Evolutionary conservation across 164 flowering plant species (phyloP), one percentile per base, ranked within the genome.

Genomic region (Vitis labrusca): DNA sequence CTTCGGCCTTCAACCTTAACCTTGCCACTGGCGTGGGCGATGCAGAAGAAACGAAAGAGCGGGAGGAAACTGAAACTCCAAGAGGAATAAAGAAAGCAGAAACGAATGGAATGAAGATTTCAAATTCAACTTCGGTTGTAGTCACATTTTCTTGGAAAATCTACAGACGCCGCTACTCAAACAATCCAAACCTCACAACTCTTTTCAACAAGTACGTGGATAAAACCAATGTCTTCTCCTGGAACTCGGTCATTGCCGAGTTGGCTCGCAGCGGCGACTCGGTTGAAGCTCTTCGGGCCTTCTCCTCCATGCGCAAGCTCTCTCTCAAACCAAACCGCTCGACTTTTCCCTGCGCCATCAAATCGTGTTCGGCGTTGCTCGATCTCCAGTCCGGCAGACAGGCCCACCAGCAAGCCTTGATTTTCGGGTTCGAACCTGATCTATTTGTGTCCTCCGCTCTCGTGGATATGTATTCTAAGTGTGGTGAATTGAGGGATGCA

Each of bases 231-330:
- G 85, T 93, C 63, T 77, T 27, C 62, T 83, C 95, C 0, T 93
- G 98, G 98, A 91, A 93, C 85, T 82, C 93, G 0, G 73, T 89
- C 72, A 91, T 93, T 57, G 90, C 89, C 59, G 97, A 91, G 29
- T 72, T 91, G 66, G 88, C 97, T 68, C 87, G 98, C 3, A 51
- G 74, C 63, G 92, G 97, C 29, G 88, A 91, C 74, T 87, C 91
- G 0, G 14, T 76, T 3, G 95, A 88, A 76, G 85, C 97, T 49
- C 89, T 93, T 56, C 79, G 78, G 44, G 95, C 97, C 56, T 93
- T 91, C 82, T 72, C 82, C 9, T 82, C 91, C 48, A 79, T 89
- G 78, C 91, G 95, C 6, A 84, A 77, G 69, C 86, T 81, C 68
- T 74, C 82, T 50, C 80, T 93, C 70, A 67, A 16, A 8, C 97